These are phyloP conservation scores for Marsdenia floribunda DNA, from an alignment of 257 asterid species.

Conservation along the genomic window DNA sequence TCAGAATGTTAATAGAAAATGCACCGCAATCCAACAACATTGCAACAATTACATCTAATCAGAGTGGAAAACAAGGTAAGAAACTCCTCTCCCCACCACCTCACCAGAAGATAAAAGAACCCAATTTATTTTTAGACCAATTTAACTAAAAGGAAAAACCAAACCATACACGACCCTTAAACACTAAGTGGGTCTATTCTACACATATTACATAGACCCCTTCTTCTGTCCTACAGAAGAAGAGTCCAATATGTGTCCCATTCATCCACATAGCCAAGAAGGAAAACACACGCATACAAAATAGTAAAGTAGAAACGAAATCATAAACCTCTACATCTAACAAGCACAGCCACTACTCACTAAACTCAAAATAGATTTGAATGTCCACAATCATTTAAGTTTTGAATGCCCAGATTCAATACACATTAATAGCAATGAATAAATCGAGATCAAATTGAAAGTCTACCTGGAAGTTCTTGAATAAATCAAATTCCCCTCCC, in stretches of 20 bases:
- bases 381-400: background rate
- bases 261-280: background rate
- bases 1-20: no score
- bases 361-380: conserved; percentile 36
- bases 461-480: no score
- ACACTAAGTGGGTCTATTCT: background rate
- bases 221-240: background rate
- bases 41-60: background rate
- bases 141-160: background rate
- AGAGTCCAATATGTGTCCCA: background rate
- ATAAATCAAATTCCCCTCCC: no score
- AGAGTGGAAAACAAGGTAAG: background rate
- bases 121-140: background rate
- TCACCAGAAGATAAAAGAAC: background rate
- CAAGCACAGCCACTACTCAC: background rate
- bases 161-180: background rate
- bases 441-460: no score
- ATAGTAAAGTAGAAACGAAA: background rate
- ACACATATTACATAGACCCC: background rate
- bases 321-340: conserved; percentile 12
- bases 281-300: background rate
- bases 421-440: no score
- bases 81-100: background rate
- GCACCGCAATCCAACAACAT: background rate
- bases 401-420: no score